phyloP scores from a whole-genome alignment of 2,329 filamentous ascomycete species.

The Clonostachys solani region DNA sequence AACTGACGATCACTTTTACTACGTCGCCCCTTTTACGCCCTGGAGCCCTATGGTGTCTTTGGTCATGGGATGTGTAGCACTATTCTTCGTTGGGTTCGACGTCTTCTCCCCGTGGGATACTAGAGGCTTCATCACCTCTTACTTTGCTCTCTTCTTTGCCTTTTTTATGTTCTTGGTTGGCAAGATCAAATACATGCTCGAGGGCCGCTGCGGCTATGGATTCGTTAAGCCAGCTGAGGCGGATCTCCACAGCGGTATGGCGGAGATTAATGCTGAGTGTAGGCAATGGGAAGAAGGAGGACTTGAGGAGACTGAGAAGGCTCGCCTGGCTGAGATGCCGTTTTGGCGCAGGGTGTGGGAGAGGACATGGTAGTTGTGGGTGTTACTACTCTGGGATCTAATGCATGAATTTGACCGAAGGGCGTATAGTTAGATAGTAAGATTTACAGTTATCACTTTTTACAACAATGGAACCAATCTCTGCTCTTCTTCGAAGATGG shows the following conservation, averaged over 20 bases:
- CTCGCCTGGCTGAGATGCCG: slow-evolving; percentile 26
- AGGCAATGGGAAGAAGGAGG: slow-evolving; percentile 37
- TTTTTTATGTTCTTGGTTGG: slow-evolving; percentile 57
- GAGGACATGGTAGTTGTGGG: slow-evolving; percentile 24
- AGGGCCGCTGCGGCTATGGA: slow-evolving; percentile 28
- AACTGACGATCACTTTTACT: slow-evolving; percentile 36
- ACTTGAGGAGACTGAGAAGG: slow-evolving; percentile 37
- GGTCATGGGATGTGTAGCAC: slow-evolving; percentile 37
- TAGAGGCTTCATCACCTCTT: slow-evolving; percentile 46
- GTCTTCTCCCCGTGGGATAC: slow-evolving; percentile 45
- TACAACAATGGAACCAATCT: too few relatives aligned
- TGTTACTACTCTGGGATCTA: too few relatives aligned
- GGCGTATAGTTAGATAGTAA: too few relatives aligned
- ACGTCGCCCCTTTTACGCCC: slow-evolving; percentile 43
- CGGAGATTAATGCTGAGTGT: slow-evolving; percentile 58
- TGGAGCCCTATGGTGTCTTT: slow-evolving; percentile 46
- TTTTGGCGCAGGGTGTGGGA: slow-evolving; percentile 29
- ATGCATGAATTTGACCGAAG: too few relatives aligned
- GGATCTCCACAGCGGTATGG: slow-evolving; percentile 58
- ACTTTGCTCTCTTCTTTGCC: slow-evolving; percentile 50
- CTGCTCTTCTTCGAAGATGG: too few relatives aligned
- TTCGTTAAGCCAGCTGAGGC: slow-evolving; percentile 50
- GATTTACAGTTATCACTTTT: too few relatives aligned
- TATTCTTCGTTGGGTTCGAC: slow-evolving; percentile 54
- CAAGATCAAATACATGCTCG: slow-evolving; percentile 41